Base-by-base conservation (phyloP, 78 protist genomes). In the Andalucia godoyi region DNA sequence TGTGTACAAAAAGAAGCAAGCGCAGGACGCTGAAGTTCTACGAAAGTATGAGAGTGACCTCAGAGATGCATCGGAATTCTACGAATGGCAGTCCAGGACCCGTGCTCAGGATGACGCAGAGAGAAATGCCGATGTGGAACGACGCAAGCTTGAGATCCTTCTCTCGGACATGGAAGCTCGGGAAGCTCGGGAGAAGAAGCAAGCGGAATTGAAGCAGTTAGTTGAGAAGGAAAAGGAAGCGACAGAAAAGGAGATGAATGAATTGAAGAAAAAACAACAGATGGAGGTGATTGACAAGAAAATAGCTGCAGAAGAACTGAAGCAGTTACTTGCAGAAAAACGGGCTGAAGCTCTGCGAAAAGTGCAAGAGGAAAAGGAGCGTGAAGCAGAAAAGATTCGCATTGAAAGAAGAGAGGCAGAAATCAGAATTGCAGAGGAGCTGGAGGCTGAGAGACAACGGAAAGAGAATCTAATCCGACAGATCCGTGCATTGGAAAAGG, bases 401-500 rank as follows among this genome's bases (percentile, higher is more conserved):
- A n/a, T n/a, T n/a, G n/a, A n/a, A n/a, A n/a, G n/a, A n/a, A n/a
- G n/a, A n/a, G n/a, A n/a, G 38, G 18, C 49, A 36, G 57, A 55
- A 1, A 34, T 18, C n/a, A 9, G 40, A 9, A 41, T 39, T 38
- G 30, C 33, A n/a, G 17, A n/a, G n/a, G n/a, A n/a, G n/a, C n/a
- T n/a, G n/a, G n/a, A n/a, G n/a, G n/a, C n/a, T n/a, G n/a, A n/a
- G n/a, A n/a, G n/a, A n/a, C n/a, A n/a, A n/a, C 54, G 15, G 50
- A 2, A 34, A 4, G 47, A 33, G 50, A 66, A 70, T 6, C 50
- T 43, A 15, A 60, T 71, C 39, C 54, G 23, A 10, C 70, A 71
- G 77, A 58, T 71, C 41, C 42, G 77, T 4, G 77, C 77, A 29
- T 47, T 71, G 47, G 70, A 60, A 49, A 45, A 17, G 8, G 77